Conservation (phyloP, 2,329 filamentous ascomycete genomes). For the Biscogniauxia marginata region DNA sequence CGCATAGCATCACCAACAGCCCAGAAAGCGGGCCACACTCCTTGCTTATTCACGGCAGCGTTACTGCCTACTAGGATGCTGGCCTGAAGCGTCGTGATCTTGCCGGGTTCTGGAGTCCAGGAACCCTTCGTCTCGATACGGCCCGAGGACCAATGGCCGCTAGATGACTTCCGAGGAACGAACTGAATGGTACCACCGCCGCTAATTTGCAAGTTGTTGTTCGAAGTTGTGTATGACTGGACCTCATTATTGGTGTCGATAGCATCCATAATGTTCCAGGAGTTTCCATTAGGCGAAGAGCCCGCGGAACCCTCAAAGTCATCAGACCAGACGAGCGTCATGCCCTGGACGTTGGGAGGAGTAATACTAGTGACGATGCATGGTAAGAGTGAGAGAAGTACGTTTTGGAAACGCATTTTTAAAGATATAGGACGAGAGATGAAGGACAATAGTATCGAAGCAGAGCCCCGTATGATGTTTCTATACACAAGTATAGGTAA, state of each 20-base stretch:
- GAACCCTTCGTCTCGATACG: slow-evolving; percentile 51
- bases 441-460: slow-evolving; percentile 12
- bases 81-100: slow-evolving; percentile 46
- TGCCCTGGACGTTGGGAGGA: slow-evolving; percentile 27
- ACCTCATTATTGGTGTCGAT: slow-evolving; percentile 52
- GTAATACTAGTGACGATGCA: slow-evolving; percentile 28
- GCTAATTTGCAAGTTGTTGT: slow-evolving; percentile 49
- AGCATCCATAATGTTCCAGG: slow-evolving; percentile 33
- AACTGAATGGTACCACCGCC: slow-evolving; percentile 51
- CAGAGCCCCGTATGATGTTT: slow-evolving; percentile 11
- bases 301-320: slow-evolving; percentile 30
- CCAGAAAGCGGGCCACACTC: slow-evolving; percentile 61
- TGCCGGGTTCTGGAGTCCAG: slow-evolving; percentile 46
- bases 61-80: slow-evolving; percentile 47
- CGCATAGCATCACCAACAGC: slow-evolving; percentile 51
- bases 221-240: slow-evolving; percentile 47
- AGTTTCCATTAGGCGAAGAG: slow-evolving; percentile 18
- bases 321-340: slow-evolving; percentile 28
- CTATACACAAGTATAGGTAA: slow-evolving; percentile 4
- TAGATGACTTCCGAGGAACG: slow-evolving; percentile 42
- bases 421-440: slow-evolving; percentile 7
- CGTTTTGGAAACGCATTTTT: slow-evolving; percentile 31
- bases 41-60: slow-evolving; percentile 41
- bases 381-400: slow-evolving; percentile 27
- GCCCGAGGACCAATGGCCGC: slow-evolving; percentile 51